phyloP scores from a whole-genome alignment of 768 basidiomycete species.

The Arthromyces matolae region DNA sequence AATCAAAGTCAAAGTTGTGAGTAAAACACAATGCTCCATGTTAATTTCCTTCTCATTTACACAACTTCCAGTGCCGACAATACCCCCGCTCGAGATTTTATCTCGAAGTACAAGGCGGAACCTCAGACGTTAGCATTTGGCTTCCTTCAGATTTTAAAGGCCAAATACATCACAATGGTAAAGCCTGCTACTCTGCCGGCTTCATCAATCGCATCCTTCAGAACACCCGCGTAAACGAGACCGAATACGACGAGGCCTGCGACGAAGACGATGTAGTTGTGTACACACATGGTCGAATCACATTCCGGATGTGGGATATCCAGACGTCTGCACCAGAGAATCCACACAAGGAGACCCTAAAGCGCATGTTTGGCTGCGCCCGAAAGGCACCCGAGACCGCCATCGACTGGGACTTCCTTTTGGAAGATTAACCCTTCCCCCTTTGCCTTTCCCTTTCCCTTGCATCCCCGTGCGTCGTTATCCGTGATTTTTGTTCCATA shows the following conservation, averaged over 20 bases:
- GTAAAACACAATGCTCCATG: conserved; percentile 31
- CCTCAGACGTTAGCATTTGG: conserved; percentile 73
- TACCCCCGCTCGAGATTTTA: conserved; percentile 52
- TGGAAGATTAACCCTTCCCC: conserved; percentile 52
- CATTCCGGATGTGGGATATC: conserved; percentile 80
- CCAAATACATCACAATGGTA: conserved; percentile 52
- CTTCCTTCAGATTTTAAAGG: conserved; percentile 79
- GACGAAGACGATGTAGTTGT: conserved; percentile 63
- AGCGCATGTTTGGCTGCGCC: conserved; percentile 58
- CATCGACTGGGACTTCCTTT: conserved; percentile 78
- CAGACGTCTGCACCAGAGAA: conserved; percentile 62
- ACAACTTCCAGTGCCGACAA: conserved; percentile 50
- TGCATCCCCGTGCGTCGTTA: conserved; percentile 1
- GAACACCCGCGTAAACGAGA: conserved; percentile 47
- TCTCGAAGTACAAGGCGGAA: conserved; percentile 60
- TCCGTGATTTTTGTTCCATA: no score
- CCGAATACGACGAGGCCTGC: conserved; percentile 26
- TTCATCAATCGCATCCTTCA: conserved; percentile 66
- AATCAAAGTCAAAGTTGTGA: conserved; percentile 70
- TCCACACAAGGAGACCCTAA: conserved; percentile 55
- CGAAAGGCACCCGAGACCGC: conserved; percentile 51
- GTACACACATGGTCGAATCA: conserved; percentile 54
- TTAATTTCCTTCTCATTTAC: conserved; percentile 7
- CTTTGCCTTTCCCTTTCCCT: conserved; percentile 12
- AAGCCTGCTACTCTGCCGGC: conserved; percentile 60